These are phyloP conservation scores for Thyridium curvatum DNA, from an alignment of 2,329 filamentous ascomycete species.

Conservation along the genomic window DNA sequence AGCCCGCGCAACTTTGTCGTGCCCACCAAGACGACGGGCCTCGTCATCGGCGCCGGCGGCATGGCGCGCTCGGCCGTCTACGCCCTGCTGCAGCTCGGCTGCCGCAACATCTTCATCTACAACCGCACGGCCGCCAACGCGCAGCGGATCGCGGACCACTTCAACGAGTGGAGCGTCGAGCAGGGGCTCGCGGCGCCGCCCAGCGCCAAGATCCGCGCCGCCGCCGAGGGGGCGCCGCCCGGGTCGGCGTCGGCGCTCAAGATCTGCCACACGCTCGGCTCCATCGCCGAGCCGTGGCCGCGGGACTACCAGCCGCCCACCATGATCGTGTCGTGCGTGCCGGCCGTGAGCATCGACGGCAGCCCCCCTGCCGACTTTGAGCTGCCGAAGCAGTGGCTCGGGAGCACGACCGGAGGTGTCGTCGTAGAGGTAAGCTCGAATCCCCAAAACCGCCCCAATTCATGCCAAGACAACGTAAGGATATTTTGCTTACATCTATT, in stretches of 20 bases:
- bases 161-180: slow-evolving; percentile 45
- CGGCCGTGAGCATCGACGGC: slow-evolving; percentile 55
- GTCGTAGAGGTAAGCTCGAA: slow-evolving; percentile 50
- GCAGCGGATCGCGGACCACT: slow-evolving; percentile 57
- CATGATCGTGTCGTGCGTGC: slow-evolving; percentile 67
- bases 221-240: too few relatives aligned
- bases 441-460: too few relatives aligned
- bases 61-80: slow-evolving; percentile 73
- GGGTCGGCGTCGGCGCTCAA: slow-evolving; percentile 15
- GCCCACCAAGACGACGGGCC: slow-evolving; percentile 42
- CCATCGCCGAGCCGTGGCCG: slow-evolving; percentile 58
- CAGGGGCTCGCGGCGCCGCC: slow-evolving; percentile 17
- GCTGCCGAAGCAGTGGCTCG: slow-evolving; percentile 63
- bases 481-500: not conserved
- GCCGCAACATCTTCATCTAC: slow-evolving; percentile 64
- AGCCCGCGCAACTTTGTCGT: slow-evolving; percentile 60
- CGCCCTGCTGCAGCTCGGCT: slow-evolving; percentile 66
- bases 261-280: slow-evolving; percentile 49
- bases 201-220: slow-evolving; percentile 18
- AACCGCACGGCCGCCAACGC: slow-evolving; percentile 61
- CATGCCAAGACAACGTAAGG: not conserved
- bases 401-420: slow-evolving; percentile 65
- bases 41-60: slow-evolving; percentile 58
- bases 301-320: slow-evolving; percentile 55
- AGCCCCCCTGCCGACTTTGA: slow-evolving; percentile 61